Conservation (phyloP, 768 basidiomycete genomes). For the Floccularia luteovirens region DNA sequence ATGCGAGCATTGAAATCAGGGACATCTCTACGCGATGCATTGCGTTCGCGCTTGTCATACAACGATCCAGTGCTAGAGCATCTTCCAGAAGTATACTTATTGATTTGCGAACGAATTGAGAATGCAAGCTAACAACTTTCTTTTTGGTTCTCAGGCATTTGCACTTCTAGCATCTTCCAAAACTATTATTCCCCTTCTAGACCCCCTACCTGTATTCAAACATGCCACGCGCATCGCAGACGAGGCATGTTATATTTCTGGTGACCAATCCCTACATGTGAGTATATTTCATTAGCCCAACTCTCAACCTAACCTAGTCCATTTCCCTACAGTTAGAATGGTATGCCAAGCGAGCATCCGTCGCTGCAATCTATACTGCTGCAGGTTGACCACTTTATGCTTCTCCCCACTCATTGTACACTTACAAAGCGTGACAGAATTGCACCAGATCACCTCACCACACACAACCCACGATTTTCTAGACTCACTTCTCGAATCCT, state of each 20-base stretch:
- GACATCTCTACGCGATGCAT: slow-evolving; percentile 37
- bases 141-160: slow-evolving; percentile 50
- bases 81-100: slow-evolving; percentile 55
- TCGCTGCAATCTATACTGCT: slow-evolving; percentile 65
- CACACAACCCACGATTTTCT: slow-evolving; percentile 59
- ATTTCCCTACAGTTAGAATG: slow-evolving; percentile 45
- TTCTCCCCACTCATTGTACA: neutral
- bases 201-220: slow-evolving; percentile 50
- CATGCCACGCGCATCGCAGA: slow-evolving; percentile 62
- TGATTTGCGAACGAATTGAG: neutral
- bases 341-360: slow-evolving; percentile 61
- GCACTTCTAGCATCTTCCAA: slow-evolving; percentile 55
- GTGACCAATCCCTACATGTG: slow-evolving; percentile 54
- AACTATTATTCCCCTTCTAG: slow-evolving; percentile 40
- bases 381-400: slow-evolving; percentile 36
- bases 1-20: slow-evolving; percentile 26
- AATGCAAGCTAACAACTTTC: neutral
- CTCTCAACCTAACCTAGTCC: slow-evolving; percentile 1
- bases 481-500: slow-evolving; percentile 49
- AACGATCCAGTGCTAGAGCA: slow-evolving; percentile 62
- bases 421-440: slow-evolving; percentile 31
- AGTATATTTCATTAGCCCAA: slow-evolving; percentile 9
- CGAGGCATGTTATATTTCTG: slow-evolving; percentile 55
- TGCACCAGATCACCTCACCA: slow-evolving; percentile 79
- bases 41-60: slow-evolving; percentile 48